Conservation (phyloP, 2,329 filamentous ascomycete species). For the Calonectria pteridis region DNA sequence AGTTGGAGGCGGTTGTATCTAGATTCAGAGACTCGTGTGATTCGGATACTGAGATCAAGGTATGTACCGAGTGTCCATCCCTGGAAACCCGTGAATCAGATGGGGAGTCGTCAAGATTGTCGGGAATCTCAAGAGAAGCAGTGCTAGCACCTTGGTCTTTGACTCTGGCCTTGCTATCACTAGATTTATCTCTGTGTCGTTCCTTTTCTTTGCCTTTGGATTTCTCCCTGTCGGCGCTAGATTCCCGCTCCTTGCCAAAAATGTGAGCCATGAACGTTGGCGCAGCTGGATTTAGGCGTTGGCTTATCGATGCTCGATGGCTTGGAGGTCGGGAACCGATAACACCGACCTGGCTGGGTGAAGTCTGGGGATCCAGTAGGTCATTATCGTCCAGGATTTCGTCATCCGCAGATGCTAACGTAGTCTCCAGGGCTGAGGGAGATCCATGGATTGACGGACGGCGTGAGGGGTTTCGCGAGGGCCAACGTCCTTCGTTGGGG, state of each 20-base stretch:
- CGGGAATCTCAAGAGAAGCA: constrained; percentile 54
- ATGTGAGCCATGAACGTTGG: constrained; percentile 87
- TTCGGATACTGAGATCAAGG: constrained; percentile 70
- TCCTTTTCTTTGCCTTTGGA: constrained; percentile 51
- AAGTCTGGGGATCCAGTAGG: constrained; percentile 63
- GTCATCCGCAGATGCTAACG: constrained; percentile 73
- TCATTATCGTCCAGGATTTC: constrained; percentile 72
- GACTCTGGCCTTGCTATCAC: constrained; percentile 54
- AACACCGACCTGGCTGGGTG: constrained; percentile 71
- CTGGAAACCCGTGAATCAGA: constrained; percentile 67
- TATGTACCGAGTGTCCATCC: constrained; percentile 69
- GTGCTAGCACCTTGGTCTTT: constrained; percentile 54
- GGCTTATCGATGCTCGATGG: constrained; percentile 61
- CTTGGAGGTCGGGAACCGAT: constrained; percentile 82
- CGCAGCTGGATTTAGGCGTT: constrained; percentile 85
- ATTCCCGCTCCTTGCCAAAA: constrained; percentile 60
- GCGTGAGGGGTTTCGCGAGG: constrained; percentile 78
- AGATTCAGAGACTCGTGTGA: constrained; percentile 70
- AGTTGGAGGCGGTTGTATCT: constrained; percentile 68
- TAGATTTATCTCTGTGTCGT: constrained; percentile 47
- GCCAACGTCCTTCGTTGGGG: constrained; percentile 63
- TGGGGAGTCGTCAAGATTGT: constrained; percentile 61
- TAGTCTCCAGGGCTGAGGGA: constrained; percentile 72
- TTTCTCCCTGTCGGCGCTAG: constrained; percentile 39
- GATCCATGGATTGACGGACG: constrained; percentile 86